Conservation (phyloP, 2,329 filamentous ascomycete genomes). For the Harringtonia aguacate region DNA sequence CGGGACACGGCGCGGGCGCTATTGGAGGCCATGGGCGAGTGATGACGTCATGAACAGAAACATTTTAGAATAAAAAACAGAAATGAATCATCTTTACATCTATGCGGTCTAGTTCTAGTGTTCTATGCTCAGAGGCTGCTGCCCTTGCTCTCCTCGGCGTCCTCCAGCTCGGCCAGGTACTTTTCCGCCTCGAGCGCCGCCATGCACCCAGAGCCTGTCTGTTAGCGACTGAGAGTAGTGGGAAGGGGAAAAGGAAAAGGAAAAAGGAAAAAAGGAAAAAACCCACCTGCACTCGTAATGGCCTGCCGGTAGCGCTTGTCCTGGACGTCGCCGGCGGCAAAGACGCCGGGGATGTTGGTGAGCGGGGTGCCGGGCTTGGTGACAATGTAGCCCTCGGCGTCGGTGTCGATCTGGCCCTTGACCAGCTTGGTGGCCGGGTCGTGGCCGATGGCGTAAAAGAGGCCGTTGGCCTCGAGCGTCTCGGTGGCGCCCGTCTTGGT, state of each 20-base stretch:
- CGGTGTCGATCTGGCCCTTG: constrained; percentile 76
- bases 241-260: constrained; percentile 2
- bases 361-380: constrained; percentile 81
- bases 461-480: constrained; percentile 78
- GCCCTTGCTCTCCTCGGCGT: constrained; percentile 24
- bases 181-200: constrained; percentile 95
- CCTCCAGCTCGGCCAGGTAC: constrained; percentile 69
- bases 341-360: constrained; percentile 85
- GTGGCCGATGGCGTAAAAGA: constrained; percentile 97
- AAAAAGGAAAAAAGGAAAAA: not conserved
- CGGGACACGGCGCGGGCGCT: constrained; percentile 26
- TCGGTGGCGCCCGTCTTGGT: constrained; percentile 64
- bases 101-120: not conserved
- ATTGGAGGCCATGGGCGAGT: constrained; percentile 25
- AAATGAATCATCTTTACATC: not conserved
- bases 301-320: constrained; percentile 98
- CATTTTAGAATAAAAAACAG: not conserved
- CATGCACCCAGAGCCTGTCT: constrained; percentile 68
- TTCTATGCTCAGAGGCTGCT: not conserved
- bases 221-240: constrained; percentile 27
- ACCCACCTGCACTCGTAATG: constrained; percentile 88
- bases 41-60: not conserved
- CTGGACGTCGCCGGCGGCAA: constrained; percentile 94
- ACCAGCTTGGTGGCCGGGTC: constrained; percentile 87
- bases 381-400: constrained; percentile 82